Conservation (phyloP, 495 filamentous ascomycete genomes). For the Penicillium arizonense region DNA sequence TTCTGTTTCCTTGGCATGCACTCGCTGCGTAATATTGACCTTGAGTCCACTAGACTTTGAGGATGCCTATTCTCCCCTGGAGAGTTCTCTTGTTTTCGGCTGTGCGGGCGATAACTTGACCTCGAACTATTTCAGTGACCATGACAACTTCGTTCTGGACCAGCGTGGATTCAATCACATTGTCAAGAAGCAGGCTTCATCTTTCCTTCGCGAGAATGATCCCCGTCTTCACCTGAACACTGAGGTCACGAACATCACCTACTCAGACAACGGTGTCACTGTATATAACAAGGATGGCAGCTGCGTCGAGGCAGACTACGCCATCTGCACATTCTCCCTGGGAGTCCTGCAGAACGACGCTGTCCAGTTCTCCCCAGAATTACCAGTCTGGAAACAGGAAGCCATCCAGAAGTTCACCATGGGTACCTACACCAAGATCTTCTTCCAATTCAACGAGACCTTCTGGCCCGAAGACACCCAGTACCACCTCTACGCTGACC, state of each 20-base stretch:
- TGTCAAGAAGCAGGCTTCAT: constrained; percentile 58
- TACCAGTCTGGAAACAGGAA: constrained; percentile 67
- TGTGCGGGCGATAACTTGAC: constrained; percentile 46
- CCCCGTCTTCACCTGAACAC: constrained; percentile 61
- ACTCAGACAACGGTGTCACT: constrained; percentile 53
- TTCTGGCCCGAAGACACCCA: constrained; percentile 72
- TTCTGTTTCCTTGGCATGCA: neutral
- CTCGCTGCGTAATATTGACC: constrained; percentile 6
- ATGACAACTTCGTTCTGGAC: constrained; percentile 70
- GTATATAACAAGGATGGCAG: constrained; percentile 55
- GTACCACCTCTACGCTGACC: constrained; percentile 70
- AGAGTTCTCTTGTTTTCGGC: constrained; percentile 47
- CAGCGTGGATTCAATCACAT: constrained; percentile 64
- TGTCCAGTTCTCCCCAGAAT: constrained; percentile 58
- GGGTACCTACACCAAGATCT: constrained; percentile 79
- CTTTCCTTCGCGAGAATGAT: constrained; percentile 57
- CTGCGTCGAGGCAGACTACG: constrained; percentile 62
- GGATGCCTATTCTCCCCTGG: constrained; percentile 48
- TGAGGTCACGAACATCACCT: constrained; percentile 57
- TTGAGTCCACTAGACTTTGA: constrained; percentile 52
- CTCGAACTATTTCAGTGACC: constrained; percentile 49
- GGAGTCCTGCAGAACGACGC: constrained; percentile 68
- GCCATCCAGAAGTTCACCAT: constrained; percentile 68
- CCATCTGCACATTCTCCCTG: constrained; percentile 60
- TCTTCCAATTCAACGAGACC: constrained; percentile 67